phyloP scores from a whole-genome alignment of 2,329 filamentous ascomycete genomes.

The Falciphora oryzae region DNA sequence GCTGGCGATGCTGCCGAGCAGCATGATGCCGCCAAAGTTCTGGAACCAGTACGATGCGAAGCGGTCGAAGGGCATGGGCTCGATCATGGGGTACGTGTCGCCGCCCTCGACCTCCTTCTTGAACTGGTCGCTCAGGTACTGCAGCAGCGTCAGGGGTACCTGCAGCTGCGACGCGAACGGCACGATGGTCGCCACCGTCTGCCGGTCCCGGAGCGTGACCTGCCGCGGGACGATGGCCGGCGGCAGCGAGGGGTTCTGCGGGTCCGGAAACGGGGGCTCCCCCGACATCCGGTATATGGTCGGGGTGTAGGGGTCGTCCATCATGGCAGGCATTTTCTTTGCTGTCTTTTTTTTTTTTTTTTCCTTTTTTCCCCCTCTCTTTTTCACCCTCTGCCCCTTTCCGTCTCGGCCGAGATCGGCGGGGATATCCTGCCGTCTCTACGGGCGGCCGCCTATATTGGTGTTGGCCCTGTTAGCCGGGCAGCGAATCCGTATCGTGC shows the following conservation, averaged over 20 bases:
- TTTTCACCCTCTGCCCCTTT: neutral
- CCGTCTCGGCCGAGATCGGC: neutral
- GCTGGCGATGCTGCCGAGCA: constrained; percentile 67
- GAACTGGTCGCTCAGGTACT: constrained; percentile 75
- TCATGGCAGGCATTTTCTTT: constrained; percentile 64
- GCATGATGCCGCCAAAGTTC: constrained; percentile 83
- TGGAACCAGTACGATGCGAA: constrained; percentile 88
- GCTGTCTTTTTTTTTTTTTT: neutral
- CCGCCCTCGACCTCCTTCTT: constrained; percentile 89
- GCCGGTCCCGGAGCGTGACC: constrained; percentile 76
- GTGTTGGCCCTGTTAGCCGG: no score
- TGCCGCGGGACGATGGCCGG: constrained; percentile 64
- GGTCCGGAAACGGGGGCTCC: constrained; percentile 57
- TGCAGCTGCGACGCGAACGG: constrained; percentile 73
- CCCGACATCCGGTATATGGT: constrained; percentile 67
- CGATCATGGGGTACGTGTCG: constrained; percentile 86
- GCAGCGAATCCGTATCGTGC: neutral
- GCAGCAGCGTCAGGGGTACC: constrained; percentile 68
- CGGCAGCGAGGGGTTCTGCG: constrained; percentile 58
- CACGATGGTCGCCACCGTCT: constrained; percentile 77
- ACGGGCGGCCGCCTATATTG: neutral
- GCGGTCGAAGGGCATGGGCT: constrained; percentile 64
- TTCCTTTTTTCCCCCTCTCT: neutral
- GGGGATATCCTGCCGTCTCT: constrained; percentile 2
- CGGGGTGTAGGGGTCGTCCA: constrained; percentile 68